These are phyloP conservation scores for Stachybotrys chlorohalonatus DNA, from an alignment of 2,329 filamentous ascomycete species.

Conservation along the genomic window DNA sequence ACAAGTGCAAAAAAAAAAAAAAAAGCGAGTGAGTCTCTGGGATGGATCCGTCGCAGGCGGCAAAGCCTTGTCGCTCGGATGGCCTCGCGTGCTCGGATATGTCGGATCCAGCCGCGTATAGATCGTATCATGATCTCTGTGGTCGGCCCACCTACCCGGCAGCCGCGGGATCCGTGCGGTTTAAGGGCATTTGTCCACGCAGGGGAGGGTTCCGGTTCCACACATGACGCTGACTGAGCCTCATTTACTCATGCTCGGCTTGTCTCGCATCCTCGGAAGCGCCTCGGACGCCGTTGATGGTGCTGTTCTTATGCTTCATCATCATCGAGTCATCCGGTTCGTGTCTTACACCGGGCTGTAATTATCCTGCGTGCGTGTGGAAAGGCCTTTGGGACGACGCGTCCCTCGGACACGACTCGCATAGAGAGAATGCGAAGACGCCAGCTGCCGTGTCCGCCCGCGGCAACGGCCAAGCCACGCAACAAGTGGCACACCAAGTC, in stretches of 20 bases:
- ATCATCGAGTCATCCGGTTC: too few relatives aligned
- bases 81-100: background rate
- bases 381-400: background rate
- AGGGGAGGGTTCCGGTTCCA: too few relatives aligned
- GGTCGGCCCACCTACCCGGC: too few relatives aligned
- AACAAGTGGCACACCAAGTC: conserved; percentile 5
- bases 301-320: background rate
- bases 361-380: too few relatives aligned
- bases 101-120: background rate
- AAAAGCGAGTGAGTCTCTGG: too few relatives aligned
- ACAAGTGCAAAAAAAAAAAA: too few relatives aligned
- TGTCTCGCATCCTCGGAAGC: background rate
- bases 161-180: too few relatives aligned
- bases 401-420: background rate
- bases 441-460: background rate
- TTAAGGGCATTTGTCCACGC: too few relatives aligned
- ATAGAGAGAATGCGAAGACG: too few relatives aligned
- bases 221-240: too few relatives aligned
- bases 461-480: background rate
- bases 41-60: background rate
- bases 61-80: background rate
- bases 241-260: background rate
- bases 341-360: too few relatives aligned
- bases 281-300: background rate
- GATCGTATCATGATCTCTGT: too few relatives aligned